These are phyloP conservation scores for Orbilia quercus DNA, from an alignment of 2,329 filamentous ascomycete species.

Conservation along the genomic window DNA sequence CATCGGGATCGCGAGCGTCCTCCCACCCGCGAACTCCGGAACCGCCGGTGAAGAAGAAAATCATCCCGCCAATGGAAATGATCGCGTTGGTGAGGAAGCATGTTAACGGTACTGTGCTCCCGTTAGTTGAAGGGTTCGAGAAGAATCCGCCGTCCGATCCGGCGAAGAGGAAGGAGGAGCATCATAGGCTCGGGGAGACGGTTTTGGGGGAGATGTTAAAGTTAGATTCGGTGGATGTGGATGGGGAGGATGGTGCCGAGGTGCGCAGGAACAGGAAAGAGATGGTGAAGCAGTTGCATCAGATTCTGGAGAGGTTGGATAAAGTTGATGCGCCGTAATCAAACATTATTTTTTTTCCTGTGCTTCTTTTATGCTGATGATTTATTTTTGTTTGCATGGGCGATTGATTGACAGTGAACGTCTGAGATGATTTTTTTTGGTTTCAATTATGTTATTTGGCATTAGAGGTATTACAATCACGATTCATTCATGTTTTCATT, in stretches of 20 bases:
- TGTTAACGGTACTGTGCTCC: conserved; percentile 74
- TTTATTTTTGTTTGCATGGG: background rate
- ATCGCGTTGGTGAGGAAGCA: conserved; percentile 74
- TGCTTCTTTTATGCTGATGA: background rate
- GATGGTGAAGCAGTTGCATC: conserved; percentile 77
- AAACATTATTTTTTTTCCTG: background rate
- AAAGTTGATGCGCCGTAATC: conserved; percentile 60
- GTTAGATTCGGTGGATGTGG: conserved; percentile 79
- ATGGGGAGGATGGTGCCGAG: conserved; percentile 70
- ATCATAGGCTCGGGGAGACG: conserved; percentile 79
- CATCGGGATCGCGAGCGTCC: conserved; percentile 61
- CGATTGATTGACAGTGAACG: too few relatives aligned
- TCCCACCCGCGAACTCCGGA: conserved; percentile 63
- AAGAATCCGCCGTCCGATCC: conserved; percentile 72
- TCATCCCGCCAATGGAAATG: conserved; percentile 69
- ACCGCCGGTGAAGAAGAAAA: conserved; percentile 57
- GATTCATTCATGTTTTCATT: too few relatives aligned
- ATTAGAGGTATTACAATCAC: too few relatives aligned
- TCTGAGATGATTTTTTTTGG: too few relatives aligned
- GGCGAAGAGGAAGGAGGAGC: conserved; percentile 77
- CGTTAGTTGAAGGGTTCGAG: conserved; percentile 72
- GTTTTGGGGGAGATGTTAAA: conserved; percentile 81
- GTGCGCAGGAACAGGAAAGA: conserved; percentile 76
- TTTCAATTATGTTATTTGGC: too few relatives aligned
- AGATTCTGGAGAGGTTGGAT: conserved; percentile 74